phyloP scores from a whole-genome alignment of 805 yeast genomes.

The Yarrowia osloensis region DNA sequence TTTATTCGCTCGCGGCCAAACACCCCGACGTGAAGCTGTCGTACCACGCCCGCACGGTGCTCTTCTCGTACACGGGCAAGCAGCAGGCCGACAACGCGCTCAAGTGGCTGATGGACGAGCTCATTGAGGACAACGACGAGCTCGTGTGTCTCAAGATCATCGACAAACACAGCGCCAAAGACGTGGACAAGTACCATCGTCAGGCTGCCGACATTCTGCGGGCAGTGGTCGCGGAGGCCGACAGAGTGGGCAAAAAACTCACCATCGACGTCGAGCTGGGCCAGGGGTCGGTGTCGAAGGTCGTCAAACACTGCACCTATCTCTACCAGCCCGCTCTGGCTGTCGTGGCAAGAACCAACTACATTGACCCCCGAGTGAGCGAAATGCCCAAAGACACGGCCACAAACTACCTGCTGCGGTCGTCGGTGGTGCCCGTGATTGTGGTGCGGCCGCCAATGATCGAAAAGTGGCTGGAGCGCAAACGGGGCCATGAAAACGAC shows the following conservation, averaged over 20 bases:
- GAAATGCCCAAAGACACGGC: constrained; percentile 29
- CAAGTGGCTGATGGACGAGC: constrained; percentile 50
- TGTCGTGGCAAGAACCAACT: constrained; percentile 30
- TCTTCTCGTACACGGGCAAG: constrained; percentile 27
- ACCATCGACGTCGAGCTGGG: constrained; percentile 27
- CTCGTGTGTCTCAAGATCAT: constrained; percentile 50
- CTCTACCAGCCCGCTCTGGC: constrained; percentile 30
- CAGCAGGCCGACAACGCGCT: constrained; percentile 44
- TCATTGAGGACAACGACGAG: constrained; percentile 51
- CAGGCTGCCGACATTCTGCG: constrained; percentile 23
- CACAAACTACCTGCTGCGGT: constrained; percentile 21
- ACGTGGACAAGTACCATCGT: constrained; percentile 30
- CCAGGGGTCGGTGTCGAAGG: constrained; percentile 26
- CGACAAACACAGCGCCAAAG: constrained; percentile 40
- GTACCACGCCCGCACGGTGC: constrained; percentile 18
- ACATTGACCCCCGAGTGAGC: constrained; percentile 26
- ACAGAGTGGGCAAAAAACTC: constrained; percentile 18
- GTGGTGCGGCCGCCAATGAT: constrained; percentile 27
- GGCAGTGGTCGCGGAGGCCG: constrained; percentile 10
- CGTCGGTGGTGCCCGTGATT: constrained; percentile 23
- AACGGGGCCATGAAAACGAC: background rate
- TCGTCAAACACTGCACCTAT: constrained; percentile 31
- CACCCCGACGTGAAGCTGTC: constrained; percentile 27
- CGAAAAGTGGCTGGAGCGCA: constrained; percentile 12
- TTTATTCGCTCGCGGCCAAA: constrained; percentile 27